Percentiles rank a stretch among this genome's conserved stretches.
Conservation (phyloP, 2,329 filamentous ascomycete species). For the Sclerotinia borealis region DNA sequence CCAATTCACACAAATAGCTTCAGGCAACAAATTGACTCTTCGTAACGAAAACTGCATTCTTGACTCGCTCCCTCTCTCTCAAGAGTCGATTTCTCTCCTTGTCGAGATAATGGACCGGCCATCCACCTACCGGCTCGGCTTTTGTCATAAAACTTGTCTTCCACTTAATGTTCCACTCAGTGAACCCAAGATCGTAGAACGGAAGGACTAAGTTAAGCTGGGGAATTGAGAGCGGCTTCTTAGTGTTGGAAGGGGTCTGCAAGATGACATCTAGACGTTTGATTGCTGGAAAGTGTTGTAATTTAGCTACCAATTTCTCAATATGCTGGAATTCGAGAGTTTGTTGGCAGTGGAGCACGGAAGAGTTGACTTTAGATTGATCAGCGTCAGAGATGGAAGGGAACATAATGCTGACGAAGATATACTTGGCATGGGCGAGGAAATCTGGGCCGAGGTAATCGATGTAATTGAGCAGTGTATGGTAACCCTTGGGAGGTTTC, state of each 20-base stretch:
- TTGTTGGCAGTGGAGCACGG: neutral
- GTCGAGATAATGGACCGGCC: constrained; percentile 10
- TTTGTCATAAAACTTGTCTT: constrained; percentile 16
- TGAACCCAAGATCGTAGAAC: constrained; percentile 26
- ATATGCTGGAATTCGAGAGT: constrained; percentile 2
- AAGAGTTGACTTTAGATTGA: neutral
- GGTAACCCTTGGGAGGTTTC: neutral
- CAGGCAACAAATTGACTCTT: constrained; percentile 1
- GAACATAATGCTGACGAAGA: constrained; percentile 20
- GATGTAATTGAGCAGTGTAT: constrained; percentile 15
- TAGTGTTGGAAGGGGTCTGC: neutral
- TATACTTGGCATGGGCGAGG: constrained; percentile 5
- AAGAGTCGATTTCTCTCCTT: constrained; percentile 6
- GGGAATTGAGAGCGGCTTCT: constrained; percentile 10
- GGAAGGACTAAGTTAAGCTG: constrained; percentile 23
- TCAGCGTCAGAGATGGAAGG: neutral
- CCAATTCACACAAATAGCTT: neutral
- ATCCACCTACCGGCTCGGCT: constrained; percentile 9
- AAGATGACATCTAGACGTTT: constrained; percentile 4
- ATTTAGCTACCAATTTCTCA: constrained; percentile 6
- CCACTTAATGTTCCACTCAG: constrained; percentile 22
- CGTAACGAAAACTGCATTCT: neutral
- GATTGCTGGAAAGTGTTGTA: neutral
- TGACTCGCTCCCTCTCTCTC: constrained; percentile 4
- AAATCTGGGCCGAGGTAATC: constrained; percentile 18